A percentile compares a stretch with the other conserved stretches of the same genome.
Evolutionary conservation across 768 basidiomycete species (phyloP).

Genomic region (Neoboletus brunneissimus): DNA sequence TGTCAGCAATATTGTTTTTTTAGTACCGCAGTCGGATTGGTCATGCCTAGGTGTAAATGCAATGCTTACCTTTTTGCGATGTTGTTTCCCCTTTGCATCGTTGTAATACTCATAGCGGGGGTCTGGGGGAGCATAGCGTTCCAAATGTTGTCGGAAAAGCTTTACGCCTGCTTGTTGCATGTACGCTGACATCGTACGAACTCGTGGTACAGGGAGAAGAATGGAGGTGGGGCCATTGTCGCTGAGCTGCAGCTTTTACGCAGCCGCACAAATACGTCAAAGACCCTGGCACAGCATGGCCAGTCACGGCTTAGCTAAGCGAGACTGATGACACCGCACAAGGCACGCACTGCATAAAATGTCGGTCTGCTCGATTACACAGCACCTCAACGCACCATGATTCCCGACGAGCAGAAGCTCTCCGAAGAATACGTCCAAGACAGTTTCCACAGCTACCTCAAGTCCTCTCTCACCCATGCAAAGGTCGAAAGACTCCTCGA

Average conservation of each 20-base stretch:
- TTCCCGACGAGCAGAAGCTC: constrained; percentile 37
- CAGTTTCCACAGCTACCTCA: constrained; percentile 79
- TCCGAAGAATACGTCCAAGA: constrained; percentile 69
- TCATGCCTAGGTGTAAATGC: not conserved
- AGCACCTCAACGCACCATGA: constrained; percentile 7
- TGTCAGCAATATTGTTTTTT: not conserved
- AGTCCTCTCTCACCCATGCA: constrained; percentile 73
- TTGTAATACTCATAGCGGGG: constrained; percentile 58
- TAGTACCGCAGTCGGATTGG: not conserved
- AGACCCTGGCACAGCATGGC: constrained; percentile 1
- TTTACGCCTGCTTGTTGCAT: constrained; percentile 49
- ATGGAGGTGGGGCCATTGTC: not conserved
- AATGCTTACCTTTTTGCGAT: constrained; percentile 35
- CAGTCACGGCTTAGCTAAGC: not conserved
- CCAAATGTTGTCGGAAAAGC: constrained; percentile 62
- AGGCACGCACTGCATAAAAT: not conserved
- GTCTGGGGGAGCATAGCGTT: constrained; percentile 67
- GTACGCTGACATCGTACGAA: constrained; percentile 24
- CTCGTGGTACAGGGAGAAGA: not conserved
- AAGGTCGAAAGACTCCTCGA: constrained; percentile 74
- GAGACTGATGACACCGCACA: not conserved
- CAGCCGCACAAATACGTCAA: constrained; percentile 14
- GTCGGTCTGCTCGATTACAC: not conserved
- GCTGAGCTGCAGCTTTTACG: not conserved
- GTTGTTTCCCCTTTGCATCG: constrained; percentile 29